A percentile compares a stretch with the other conserved stretches of the same genome.
These are phyloP conservation scores for Pseudoperonospora humuli DNA, from an alignment of 352 stramenopile genomes.

Conservation along the genomic window DNA sequence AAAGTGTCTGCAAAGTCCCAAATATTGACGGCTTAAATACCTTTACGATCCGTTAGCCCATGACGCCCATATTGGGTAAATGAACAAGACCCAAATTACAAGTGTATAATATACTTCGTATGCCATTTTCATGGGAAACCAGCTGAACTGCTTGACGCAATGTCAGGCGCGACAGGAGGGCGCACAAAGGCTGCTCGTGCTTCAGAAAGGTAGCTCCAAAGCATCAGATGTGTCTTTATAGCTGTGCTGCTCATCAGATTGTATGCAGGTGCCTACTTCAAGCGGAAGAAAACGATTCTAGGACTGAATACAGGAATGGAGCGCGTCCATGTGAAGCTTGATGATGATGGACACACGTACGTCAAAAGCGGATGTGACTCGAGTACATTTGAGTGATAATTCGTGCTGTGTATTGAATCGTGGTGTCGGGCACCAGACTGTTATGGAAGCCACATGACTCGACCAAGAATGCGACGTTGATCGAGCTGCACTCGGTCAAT, in stretches of 20 bases:
- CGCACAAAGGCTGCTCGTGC: conserved; percentile 52
- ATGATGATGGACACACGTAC: conserved; percentile 52
- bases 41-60: no score
- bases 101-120: no score
- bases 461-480: conserved; percentile 37
- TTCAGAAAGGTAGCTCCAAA: conserved; percentile 48
- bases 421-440: conserved; percentile 24
- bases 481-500: conserved; percentile 43
- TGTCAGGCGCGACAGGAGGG: conserved; percentile 61
- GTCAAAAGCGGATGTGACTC: neutral
- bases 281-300: conserved; percentile 69
- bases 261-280: conserved; percentile 48
- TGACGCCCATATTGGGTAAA: no score
- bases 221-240: neutral
- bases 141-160: conserved; percentile 73
- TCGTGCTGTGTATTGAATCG: neutral
- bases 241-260: neutral
- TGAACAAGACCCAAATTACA: no score
- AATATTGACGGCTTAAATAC: no score
- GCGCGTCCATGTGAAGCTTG: conserved; percentile 53
- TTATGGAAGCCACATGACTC: conserved; percentile 58
- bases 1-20: no score
- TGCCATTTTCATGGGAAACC: conserved; percentile 72
- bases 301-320: conserved; percentile 56
- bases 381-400: neutral